phyloP scores from a whole-genome alignment of 2,329 filamentous ascomycete genomes.

The Calonectria pseudoturangicola region DNA sequence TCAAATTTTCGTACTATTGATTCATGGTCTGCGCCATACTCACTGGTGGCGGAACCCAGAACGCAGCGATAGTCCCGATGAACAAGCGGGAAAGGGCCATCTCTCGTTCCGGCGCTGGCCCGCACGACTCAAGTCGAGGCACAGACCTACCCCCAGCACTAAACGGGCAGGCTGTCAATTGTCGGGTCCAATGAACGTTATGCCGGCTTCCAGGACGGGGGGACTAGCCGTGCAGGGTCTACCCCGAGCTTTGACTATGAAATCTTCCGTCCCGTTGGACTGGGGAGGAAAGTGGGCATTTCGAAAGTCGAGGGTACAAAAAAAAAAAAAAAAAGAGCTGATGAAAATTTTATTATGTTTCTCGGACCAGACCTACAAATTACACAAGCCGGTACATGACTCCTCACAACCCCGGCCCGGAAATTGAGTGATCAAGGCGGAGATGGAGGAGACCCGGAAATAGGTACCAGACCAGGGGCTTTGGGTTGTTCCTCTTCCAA shows the following conservation, averaged over 20 bases:
- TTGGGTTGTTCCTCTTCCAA: conserved; percentile 29
- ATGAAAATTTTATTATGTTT: conserved; percentile 1
- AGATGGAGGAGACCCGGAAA: conserved; percentile 33
- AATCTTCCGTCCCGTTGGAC: conserved; percentile 23
- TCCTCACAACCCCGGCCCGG: conserved; percentile 27
- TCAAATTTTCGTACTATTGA: conserved; percentile 12
- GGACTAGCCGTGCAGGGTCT: conserved; percentile 43
- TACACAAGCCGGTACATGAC: conserved; percentile 14
- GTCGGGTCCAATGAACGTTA: conserved; percentile 44
- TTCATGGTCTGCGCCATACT: neutral
- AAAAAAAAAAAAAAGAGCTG: neutral
- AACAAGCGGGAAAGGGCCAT: conserved; percentile 23
- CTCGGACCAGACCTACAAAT: conserved; percentile 5
- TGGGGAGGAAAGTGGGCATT: conserved; percentile 9
- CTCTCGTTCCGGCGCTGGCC: conserved; percentile 17
- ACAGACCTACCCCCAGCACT: conserved; percentile 33
- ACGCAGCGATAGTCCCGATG: conserved; percentile 18
- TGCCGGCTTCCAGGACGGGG: conserved; percentile 28
- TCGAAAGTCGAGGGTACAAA: neutral
- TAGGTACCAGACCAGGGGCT: conserved; percentile 27
- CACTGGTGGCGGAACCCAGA: neutral
- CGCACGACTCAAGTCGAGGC: conserved; percentile 25
- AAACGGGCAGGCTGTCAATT: conserved; percentile 44
- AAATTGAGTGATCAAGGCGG: conserved; percentile 20
- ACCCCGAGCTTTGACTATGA: conserved; percentile 18